phyloP scores from a whole-genome alignment of 2,329 filamentous ascomycete species.

The Botryotinia calthae region DNA sequence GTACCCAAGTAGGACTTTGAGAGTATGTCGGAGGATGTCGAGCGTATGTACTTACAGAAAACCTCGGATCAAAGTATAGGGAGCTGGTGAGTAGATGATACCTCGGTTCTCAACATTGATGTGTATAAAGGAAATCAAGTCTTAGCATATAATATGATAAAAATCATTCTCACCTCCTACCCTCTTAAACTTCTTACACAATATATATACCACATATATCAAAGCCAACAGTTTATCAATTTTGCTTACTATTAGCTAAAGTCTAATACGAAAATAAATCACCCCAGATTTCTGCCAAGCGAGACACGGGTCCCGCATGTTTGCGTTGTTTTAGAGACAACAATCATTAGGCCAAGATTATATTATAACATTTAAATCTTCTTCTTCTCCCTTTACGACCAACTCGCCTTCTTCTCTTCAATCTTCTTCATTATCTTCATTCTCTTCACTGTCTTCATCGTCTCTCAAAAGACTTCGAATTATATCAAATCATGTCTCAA shows the following conservation, averaged over 20 bases:
- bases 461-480: constrained; percentile 55
- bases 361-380: constrained; percentile 23
- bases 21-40: not conserved
- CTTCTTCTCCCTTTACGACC: constrained; percentile 15
- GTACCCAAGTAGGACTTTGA: not conserved
- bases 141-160: not conserved
- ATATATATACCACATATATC: too few species aligned
- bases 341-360: constrained; percentile 3
- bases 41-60: not conserved
- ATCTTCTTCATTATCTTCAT: not conserved
- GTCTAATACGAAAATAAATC: constrained; percentile 5
- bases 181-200: not conserved
- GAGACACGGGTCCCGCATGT: constrained; percentile 12
- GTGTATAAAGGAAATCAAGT: not conserved
- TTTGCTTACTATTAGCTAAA: not conserved
- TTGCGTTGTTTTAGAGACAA: not conserved
- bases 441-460: constrained; percentile 17
- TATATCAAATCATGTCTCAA: constrained; percentile 65
- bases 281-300: constrained; percentile 23
- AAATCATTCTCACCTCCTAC: not conserved
- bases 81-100: not conserved
- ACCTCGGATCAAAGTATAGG: not conserved
- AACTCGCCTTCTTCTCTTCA: constrained; percentile 20
- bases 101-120: not conserved
- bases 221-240: too few species aligned